Evolutionary conservation across 75 land plant species (phyloP).

Genomic region (Cupressus sempervirens): DNA sequence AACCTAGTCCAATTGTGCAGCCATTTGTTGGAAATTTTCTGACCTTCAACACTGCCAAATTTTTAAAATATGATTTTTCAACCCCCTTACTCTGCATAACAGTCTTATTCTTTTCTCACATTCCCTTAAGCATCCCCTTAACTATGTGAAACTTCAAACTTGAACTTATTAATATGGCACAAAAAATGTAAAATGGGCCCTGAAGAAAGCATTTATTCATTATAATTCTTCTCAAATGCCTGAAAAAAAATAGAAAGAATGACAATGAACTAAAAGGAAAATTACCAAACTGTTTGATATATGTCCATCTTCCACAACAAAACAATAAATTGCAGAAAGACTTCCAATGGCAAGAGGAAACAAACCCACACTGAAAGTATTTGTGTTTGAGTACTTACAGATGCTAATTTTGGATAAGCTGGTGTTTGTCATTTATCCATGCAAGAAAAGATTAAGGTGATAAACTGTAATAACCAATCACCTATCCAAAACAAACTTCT

Average conservation of each 20-base stretch:
- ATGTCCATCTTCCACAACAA: too few species aligned
- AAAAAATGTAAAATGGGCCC: neutral
- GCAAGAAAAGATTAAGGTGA: neutral
- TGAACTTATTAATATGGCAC: neutral
- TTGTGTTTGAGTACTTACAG: neutral
- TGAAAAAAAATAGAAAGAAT: neutral
- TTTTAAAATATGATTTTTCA: neutral
- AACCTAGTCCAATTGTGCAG: conserved; percentile 40
- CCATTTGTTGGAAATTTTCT: conserved; percentile 9
- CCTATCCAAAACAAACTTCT: neutral
- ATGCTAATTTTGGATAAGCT: neutral
- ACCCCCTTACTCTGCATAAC: conserved; percentile 8
- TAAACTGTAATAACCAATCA: neutral
- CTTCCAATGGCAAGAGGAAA: neutral
- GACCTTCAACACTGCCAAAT: conserved; percentile 9
- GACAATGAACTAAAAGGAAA: neutral
- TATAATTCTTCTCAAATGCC: neutral
- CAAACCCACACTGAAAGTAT: neutral
- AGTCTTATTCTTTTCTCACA: neutral
- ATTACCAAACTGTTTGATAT: neutral
- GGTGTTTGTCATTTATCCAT: neutral
- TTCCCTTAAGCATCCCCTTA: conserved; percentile 5
- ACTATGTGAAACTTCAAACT: neutral
- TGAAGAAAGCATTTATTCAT: neutral
- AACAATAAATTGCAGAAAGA: conserved; percentile 3